Evolutionary conservation across 2,329 filamentous ascomycete species (phyloP).

Genomic region (Tolypocladium paradoxum): DNA sequence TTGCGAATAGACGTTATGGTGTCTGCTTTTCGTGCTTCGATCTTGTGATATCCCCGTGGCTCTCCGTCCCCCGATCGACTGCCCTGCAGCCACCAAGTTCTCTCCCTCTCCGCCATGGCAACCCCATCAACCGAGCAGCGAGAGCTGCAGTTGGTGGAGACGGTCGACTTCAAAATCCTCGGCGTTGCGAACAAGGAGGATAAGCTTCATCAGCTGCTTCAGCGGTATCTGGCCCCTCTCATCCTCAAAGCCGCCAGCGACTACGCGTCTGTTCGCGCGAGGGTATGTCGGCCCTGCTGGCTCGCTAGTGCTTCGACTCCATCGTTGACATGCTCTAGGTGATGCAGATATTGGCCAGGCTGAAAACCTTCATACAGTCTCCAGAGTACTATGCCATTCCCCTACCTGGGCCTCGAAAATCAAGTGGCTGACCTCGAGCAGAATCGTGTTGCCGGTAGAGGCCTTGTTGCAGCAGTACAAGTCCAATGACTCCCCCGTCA

Average conservation of each 20-base stretch:
- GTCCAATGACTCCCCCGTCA: conserved; percentile 55
- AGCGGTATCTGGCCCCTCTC: conserved; percentile 69
- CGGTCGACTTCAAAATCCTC: conserved; percentile 72
- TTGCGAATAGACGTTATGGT: not conserved
- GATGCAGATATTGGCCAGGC: conserved; percentile 37
- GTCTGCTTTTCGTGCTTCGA: not conserved
- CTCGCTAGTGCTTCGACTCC: not conserved
- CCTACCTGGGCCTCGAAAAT: not conserved
- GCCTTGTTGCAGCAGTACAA: conserved; percentile 85
- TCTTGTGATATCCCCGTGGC: not conserved
- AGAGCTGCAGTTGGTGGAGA: conserved; percentile 74
- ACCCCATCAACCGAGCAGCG: conserved; percentile 44
- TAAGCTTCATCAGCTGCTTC: conserved; percentile 69
- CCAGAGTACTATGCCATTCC: conserved; percentile 27
- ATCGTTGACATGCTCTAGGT: conserved; percentile 22
- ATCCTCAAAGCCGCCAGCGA: conserved; percentile 81
- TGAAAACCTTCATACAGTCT: conserved; percentile 44
- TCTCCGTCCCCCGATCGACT: not conserved
- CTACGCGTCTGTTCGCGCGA: conserved; percentile 67
- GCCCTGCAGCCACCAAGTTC: not conserved
- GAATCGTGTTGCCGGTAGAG: conserved; percentile 73
- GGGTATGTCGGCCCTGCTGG: conserved; percentile 32
- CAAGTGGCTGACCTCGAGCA: conserved; percentile 12
- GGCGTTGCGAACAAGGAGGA: conserved; percentile 72
- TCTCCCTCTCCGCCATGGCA: conserved; percentile 21